Percentiles rank a stretch among this genome's conserved stretches.
Evolutionary conservation across 257 asterid genomes (phyloP).

Genomic region (Nicotiana benthamiana): DNA sequence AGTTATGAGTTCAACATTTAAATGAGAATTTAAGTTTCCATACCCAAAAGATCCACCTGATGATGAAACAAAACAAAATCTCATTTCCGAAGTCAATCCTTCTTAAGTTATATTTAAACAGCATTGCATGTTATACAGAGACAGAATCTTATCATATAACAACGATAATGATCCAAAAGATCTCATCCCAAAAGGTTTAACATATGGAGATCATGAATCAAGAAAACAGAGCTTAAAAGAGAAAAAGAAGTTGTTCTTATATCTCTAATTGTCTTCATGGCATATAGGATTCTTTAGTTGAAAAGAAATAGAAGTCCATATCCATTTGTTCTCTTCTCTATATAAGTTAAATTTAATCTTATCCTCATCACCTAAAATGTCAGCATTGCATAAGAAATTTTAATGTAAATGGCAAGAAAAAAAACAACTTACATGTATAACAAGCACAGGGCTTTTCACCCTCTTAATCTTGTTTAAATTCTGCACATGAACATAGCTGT

Average conservation of each 20-base stretch:
- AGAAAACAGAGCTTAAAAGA: background rate
- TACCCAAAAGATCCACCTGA: too few species aligned
- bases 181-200: background rate
- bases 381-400: background rate
- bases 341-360: background rate
- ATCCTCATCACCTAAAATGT: background rate
- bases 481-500: slow-evolving; percentile 42
- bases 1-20: too few species aligned
- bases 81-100: background rate
- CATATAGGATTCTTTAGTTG: background rate
- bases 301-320: background rate
- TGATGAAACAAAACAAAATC: background rate
- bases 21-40: too few species aligned
- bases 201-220: background rate
- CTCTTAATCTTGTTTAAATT: slow-evolving; percentile 81
- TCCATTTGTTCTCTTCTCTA: background rate
- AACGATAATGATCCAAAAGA: background rate
- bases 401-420: slow-evolving; percentile 1
- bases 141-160: background rate
- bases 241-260: background rate
- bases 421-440: slow-evolving; percentile 76
- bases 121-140: background rate
- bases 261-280: background rate
- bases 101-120: background rate
- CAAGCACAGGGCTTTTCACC: slow-evolving; percentile 93